phyloP scores from a whole-genome alignment of 495 filamentous ascomycete genomes.

The Pseudomonodictys pantanalensis region DNA sequence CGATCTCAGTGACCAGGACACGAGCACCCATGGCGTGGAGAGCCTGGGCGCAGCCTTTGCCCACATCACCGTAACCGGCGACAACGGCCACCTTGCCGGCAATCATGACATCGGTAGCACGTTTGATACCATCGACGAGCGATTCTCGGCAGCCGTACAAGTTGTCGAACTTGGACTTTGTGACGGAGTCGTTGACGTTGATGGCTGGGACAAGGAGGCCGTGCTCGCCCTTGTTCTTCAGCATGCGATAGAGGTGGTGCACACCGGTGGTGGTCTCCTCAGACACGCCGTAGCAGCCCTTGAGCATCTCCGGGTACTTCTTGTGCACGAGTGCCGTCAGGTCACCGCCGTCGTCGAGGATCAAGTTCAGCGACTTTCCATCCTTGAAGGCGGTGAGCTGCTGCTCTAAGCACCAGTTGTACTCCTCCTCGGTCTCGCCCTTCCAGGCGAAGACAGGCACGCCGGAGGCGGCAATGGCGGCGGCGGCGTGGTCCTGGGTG shows the following conservation, averaged over 20 bases:
- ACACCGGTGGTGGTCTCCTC: constrained; percentile 99
- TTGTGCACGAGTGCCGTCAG: constrained; percentile 92
- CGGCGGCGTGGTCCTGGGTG: constrained; percentile 97
- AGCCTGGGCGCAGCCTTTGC: constrained; percentile 96
- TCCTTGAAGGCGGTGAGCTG: constrained; percentile 96
- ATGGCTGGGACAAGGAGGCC: constrained; percentile 86
- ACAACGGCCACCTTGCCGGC: constrained; percentile 97
- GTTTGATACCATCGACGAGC: constrained; percentile 98
- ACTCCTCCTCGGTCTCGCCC: constrained; percentile 99
- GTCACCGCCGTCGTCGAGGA: constrained; percentile 98
- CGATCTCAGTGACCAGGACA: constrained; percentile 93
- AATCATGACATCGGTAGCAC: constrained; percentile 99
- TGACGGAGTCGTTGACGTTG: constrained; percentile 99
- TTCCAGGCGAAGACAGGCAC: constrained; percentile 99
- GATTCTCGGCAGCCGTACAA: constrained; percentile 99
- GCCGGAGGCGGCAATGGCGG: constrained; percentile 90
- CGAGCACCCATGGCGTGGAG: constrained; percentile 96
- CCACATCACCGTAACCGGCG: constrained; percentile 97
- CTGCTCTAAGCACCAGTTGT: constrained; percentile 99
- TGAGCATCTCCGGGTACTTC: constrained; percentile 96
- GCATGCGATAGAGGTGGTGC: constrained; percentile 97
- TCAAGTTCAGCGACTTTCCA: constrained; percentile 92
- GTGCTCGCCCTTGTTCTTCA: constrained; percentile 72
- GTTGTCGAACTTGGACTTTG: constrained; percentile 99
- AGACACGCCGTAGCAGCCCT: constrained; percentile 95